Evolutionary conservation across 306 rosid species (phyloP), one percentile per base, ranked within the genome.

Genomic region (Luffa acutangula): DNA sequence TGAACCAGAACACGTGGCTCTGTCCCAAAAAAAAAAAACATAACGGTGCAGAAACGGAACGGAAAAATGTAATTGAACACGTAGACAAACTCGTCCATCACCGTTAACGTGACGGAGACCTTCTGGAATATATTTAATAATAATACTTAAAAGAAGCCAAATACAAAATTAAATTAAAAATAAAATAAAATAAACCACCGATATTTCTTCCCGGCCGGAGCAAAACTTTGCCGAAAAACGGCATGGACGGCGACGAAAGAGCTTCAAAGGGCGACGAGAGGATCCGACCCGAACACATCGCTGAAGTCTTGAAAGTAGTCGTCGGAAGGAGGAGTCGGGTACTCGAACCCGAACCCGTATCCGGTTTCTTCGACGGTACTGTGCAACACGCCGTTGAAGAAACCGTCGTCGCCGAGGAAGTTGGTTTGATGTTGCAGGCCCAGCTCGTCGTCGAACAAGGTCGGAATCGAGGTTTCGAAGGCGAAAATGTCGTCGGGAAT

Each of bases 261-360:
- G 33, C 18, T 64, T 84, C 53, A 67, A 0, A 39, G 54, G 14
- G 42, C 42, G 8, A 2, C 58, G 21, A 88, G 86, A 31, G 93
- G 83, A 80, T 93, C 98, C 2, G 91, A 81, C 45, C 81, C 82
- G 78, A 96, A 93, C 6, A 96, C 76, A 80, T 96, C 99, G 20
- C 90, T 92, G 83, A 96, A 90, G 39, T 96, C 99, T 86, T 93
- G 97, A 20, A 93, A 93, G 70, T 81, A 80, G 57, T 96, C 98
- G 37, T 88, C 91, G 25, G 54, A 59, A 0, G 58, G 82, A 83
- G 83, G 86, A 13, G 51, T 81, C 3, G 85, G 57, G 18, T 85
- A 80, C 0, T 89, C 86, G 15, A 87, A 88, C n/a, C 85, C 90
- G 41, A 91, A 83, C 4, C 36, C 25, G 60, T 4, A 54, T 8